Base-by-base conservation (phyloP, 106 monocot genomes). In the Xerophyta viscosa region DNA sequence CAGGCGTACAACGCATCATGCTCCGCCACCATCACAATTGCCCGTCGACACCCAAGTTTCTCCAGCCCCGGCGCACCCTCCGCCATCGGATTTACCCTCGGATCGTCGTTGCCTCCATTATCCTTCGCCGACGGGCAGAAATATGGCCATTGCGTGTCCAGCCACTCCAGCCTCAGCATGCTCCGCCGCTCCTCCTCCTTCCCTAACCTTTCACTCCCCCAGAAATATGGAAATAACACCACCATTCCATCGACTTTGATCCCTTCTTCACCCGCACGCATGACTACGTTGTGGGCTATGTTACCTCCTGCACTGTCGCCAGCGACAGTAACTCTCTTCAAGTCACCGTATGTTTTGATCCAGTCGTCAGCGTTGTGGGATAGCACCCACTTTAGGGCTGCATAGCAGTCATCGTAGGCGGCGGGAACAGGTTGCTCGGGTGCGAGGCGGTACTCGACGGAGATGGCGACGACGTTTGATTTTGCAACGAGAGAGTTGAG, bases 381-480 rank as follows among this genome's bases (percentile, higher is more conserved):
- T 1, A 19, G 3, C 0, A 54, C 33, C 54, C 54, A 54, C 2
- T 19, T 3, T n/a, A 54, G 54, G 2, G 31, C 54, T 6, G 20
- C 0, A 17, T 21, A 54, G n/a, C 30, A 58, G 42, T 67, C 67
- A 3, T 51, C 41, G 58, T 67, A 62, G 2, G 69, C 62, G 20
- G 33, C 33, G 13, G 61, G 61, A 19, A 61, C 36, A 2, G 54
- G 70, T 37, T 75, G 58, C 39, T 71, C 75, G 31, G 75, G 75
- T 6, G 75, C 56, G 11, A 52, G 63, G 18, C 75, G 57, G 56
- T 73, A 79, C 58, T 69, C 43, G 33, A 54, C 54, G 11, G 54
- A 54, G 0, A 54, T 20, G 3, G 22, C n/a, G 31, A 54, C 8
- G 8, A 54, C 36, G 17, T 12, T 18, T 0, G 33, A 17, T 3